Percentiles rank a stretch among this genome's conserved stretches.
phyloP scores from a whole-genome alignment of 1,139 yeast species.

The Fermentozyma sake region DNA sequence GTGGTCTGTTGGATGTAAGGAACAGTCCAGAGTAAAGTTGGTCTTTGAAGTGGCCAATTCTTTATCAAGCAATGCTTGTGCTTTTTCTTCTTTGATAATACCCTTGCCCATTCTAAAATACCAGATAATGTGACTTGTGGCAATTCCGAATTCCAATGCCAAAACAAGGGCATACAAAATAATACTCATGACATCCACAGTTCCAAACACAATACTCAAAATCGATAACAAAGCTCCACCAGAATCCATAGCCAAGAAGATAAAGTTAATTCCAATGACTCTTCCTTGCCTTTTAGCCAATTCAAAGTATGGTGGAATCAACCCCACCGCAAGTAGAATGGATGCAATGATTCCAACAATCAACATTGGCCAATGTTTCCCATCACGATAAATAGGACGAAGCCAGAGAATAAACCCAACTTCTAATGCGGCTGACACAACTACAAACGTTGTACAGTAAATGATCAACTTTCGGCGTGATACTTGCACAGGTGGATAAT shows the following conservation, averaged over 20 bases:
- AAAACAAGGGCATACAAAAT: constrained; percentile 70
- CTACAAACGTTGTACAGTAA: constrained; percentile 33
- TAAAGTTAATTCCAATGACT: constrained; percentile 83
- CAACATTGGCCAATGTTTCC: constrained; percentile 69
- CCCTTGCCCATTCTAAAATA: constrained; percentile 44
- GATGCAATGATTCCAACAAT: constrained; percentile 80
- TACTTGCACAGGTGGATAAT: constrained; percentile 68
- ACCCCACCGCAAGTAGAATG: constrained; percentile 67
- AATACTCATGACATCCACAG: constrained; percentile 72
- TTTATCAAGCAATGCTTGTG: constrained; percentile 2
- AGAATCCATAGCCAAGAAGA: constrained; percentile 74
- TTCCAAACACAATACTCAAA: constrained; percentile 57
- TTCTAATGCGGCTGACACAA: constrained; percentile 56
- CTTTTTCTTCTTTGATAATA: constrained; percentile 22
- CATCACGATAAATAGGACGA: constrained; percentile 57
- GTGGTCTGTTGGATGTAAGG: too few relatives aligned
- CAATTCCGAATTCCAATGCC: constrained; percentile 72
- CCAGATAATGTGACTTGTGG: constrained; percentile 69
- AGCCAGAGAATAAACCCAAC: constrained; percentile 71
- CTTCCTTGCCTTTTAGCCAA: constrained; percentile 72
- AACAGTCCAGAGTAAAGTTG: too few relatives aligned
- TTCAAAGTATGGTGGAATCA: constrained; percentile 87
- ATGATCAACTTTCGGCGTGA: constrained; percentile 32
- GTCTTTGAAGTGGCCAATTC: too few relatives aligned
- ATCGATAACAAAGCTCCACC: constrained; percentile 77